phyloP scores from a whole-genome alignment of 768 basidiomycete genomes.

The Boletus patriciae region DNA sequence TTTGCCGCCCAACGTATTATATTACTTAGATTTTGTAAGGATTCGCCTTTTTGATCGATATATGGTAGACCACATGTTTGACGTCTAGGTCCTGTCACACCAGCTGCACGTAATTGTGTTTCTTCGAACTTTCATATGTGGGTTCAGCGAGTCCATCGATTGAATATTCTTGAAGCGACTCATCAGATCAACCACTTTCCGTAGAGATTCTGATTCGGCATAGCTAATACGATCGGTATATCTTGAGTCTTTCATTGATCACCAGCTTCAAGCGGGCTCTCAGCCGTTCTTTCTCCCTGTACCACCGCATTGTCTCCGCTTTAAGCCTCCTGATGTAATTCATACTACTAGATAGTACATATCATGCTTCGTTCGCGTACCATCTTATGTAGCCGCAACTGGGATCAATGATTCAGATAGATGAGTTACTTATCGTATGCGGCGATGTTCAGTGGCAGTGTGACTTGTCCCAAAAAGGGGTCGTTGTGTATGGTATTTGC shows the following conservation, averaged over 20 bases:
- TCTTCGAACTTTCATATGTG: too few species aligned
- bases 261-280: neutral
- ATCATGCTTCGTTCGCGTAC: neutral
- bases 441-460: slow-evolving; percentile 16
- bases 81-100: too few species aligned
- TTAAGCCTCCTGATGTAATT: neutral
- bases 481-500: slow-evolving; percentile 1
- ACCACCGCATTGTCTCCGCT: slow-evolving; percentile 27
- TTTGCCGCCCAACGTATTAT: neutral
- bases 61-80: too few species aligned
- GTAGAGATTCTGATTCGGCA: neutral
- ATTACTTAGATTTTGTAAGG: neutral
- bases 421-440: too few species aligned
- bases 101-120: too few species aligned
- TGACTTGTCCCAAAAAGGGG: slow-evolving; percentile 15
- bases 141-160: too few species aligned
- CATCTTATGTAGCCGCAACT: neutral
- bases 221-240: neutral
- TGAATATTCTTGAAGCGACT: too few species aligned
- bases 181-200: neutral
- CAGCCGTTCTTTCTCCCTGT: slow-evolving; percentile 28
- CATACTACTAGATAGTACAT: neutral
- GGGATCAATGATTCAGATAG: too few species aligned
- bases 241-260: neutral
- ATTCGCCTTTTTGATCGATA: neutral